These are phyloP conservation scores for Myrica gale DNA, from an alignment of 306 rosid genomes.

Conservation along the genomic window DNA sequence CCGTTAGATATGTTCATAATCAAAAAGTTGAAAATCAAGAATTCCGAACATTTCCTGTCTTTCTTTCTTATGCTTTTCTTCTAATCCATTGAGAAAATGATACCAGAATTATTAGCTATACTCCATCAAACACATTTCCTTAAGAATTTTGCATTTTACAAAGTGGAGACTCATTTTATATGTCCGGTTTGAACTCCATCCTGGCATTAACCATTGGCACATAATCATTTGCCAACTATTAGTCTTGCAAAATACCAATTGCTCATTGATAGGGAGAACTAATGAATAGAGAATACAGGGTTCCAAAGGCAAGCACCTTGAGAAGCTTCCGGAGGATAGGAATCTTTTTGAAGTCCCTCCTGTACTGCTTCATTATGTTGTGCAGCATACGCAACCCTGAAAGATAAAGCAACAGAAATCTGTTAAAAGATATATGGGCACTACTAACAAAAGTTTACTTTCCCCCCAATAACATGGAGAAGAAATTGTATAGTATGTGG, in stretches of 20 bases:
- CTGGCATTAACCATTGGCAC: background rate
- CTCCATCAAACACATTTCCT: background rate
- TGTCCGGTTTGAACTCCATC: background rate
- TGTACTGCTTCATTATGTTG: slow-evolving; percentile 82
- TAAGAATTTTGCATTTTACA: background rate
- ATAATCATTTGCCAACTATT: background rate
- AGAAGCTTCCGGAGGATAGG: slow-evolving; percentile 98
- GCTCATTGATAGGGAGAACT: background rate
- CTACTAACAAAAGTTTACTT: background rate
- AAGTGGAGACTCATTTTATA: background rate
- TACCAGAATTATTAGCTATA: background rate
- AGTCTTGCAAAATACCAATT: background rate
- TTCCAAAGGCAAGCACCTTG: slow-evolving; percentile 51
- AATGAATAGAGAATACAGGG: background rate
- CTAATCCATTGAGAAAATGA: background rate
- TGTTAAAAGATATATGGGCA: slow-evolving; percentile 8
- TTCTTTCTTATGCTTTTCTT: background rate
- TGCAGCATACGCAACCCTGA: slow-evolving; percentile 97
- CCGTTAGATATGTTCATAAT: too few species aligned
- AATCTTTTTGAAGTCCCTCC: slow-evolving; percentile 89
- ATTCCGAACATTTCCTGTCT: background rate
- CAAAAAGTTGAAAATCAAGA: too few species aligned
- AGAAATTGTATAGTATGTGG: background rate
- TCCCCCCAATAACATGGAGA: background rate
- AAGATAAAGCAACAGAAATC: slow-evolving; percentile 30